A percentile compares a stretch with the other conserved stretches of the same genome.
phyloP scores from a whole-genome alignment of 2,329 filamentous ascomycete species.

The Aspergillus texensis region DNA sequence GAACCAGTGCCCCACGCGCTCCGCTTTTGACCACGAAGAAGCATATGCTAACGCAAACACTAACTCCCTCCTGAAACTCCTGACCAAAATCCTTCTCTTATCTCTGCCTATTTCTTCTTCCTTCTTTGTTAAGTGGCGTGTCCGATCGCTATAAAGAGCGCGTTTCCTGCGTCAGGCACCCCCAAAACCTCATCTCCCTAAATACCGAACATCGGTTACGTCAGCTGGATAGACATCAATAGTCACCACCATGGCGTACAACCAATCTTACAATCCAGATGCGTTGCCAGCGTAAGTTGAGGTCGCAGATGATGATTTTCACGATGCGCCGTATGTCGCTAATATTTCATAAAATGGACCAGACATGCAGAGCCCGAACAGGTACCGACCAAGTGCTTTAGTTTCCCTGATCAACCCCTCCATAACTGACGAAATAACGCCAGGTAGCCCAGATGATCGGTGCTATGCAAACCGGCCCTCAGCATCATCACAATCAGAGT shows the following conservation, averaged over 20 bases:
- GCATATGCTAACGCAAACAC: conserved; percentile 1
- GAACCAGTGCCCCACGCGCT: conserved; percentile 5
- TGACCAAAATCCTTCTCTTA: conserved; percentile 1
- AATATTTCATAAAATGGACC: conserved; percentile 18
- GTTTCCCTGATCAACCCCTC: conserved; percentile 6
- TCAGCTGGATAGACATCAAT: conserved; percentile 22
- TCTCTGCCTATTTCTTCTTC: conserved; percentile 1
- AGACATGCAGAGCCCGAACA: conserved; percentile 77
- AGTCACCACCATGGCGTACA: conserved; percentile 77
- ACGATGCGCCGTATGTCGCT: conserved; percentile 15
- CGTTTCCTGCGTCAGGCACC: not conserved
- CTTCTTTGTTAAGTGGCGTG: not conserved
- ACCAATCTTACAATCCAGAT: conserved; percentile 89
- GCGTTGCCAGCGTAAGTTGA: conserved; percentile 80
- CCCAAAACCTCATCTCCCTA: not conserved
- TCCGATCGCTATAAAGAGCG: conserved; percentile 5
- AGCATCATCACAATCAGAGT: conserved; percentile 26
- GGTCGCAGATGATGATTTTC: not conserved
- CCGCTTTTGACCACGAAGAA: conserved; percentile 3
- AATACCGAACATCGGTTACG: conserved; percentile 23
- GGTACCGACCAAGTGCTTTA: conserved; percentile 45
- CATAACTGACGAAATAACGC: conserved; percentile 11
- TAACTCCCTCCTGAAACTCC: conserved; percentile 9
- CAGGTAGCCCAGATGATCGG: conserved; percentile 52
- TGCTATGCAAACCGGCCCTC: conserved; percentile 33